Percentiles rank a stretch among this genome's conserved stretches.
Evolutionary conservation across 768 basidiomycete species (phyloP).

Genomic region (Naematelia encephala): DNA sequence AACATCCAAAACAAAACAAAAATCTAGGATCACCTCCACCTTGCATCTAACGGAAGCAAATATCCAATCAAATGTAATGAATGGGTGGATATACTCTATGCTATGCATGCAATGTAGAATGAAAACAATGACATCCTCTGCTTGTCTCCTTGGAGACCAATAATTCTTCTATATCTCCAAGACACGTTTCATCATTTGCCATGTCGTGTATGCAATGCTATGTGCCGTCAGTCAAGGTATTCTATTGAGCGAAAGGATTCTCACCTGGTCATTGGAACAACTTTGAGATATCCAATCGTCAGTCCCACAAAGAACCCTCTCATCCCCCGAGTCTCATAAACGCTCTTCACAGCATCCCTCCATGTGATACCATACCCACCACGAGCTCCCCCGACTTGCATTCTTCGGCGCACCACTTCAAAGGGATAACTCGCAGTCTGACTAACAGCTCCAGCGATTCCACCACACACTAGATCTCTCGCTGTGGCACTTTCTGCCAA

Average conservation of each 20-base stretch:
- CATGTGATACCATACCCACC: constrained; percentile 65
- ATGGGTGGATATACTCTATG: too few species aligned
- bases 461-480: constrained; percentile 77
- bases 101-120: not conserved
- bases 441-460: constrained; percentile 74
- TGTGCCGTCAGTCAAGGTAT: constrained; percentile 1
- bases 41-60: not conserved
- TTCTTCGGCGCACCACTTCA: constrained; percentile 82
- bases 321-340: constrained; percentile 71
- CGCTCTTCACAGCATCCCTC: constrained; percentile 67
- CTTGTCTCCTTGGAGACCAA: constrained; percentile 1
- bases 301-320: constrained; percentile 88
- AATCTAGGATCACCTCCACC: too few species aligned
- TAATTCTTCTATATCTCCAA: constrained; percentile 47
- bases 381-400: constrained; percentile 90
- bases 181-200: constrained; percentile 72
- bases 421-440: constrained; percentile 94
- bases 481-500: constrained; percentile 52
- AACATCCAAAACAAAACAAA: too few species aligned
- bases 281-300: constrained; percentile 86
- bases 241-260: constrained; percentile 7
- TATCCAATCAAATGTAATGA: not conserved
- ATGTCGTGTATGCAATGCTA: constrained; percentile 84
- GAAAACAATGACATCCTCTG: not conserved
- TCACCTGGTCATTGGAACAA: constrained; percentile 80